Percentiles rank a stretch among this genome's conserved stretches.
Conservation (phyloP, 2,329 filamentous ascomycete species). For the Onygena corvina region DNA sequence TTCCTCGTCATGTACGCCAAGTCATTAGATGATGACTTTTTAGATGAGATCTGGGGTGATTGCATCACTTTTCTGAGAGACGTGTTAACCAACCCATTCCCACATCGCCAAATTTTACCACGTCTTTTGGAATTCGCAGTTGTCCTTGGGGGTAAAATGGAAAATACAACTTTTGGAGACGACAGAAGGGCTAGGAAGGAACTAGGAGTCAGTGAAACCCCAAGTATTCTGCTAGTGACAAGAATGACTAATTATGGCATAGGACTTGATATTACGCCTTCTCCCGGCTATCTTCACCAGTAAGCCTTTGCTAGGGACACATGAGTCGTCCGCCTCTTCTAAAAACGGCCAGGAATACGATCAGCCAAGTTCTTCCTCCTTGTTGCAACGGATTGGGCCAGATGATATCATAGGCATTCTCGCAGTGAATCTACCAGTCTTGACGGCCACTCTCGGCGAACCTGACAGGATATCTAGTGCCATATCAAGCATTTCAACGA, state of each 20-base stretch:
- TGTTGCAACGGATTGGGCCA: constrained; percentile 37
- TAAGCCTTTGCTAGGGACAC: constrained; percentile 60
- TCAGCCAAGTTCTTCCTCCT: constrained; percentile 20
- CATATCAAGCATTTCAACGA: constrained; percentile 67
- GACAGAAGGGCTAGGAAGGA: constrained; percentile 85
- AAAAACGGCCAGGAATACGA: constrained; percentile 34
- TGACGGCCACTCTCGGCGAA: constrained; percentile 73
- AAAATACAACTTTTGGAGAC: constrained; percentile 95
- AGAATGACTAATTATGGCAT: constrained; percentile 18
- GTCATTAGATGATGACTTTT: constrained; percentile 87
- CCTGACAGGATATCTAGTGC: constrained; percentile 70
- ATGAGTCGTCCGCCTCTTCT: constrained; percentile 38
- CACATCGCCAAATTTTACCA: constrained; percentile 80
- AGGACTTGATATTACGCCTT: constrained; percentile 81
- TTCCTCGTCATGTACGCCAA: constrained; percentile 85
- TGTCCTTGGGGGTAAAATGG: constrained; percentile 84
- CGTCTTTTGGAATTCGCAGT: constrained; percentile 78
- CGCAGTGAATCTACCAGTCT: constrained; percentile 62
- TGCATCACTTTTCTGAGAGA: constrained; percentile 85
- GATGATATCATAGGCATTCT: constrained; percentile 73
- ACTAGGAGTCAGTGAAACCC: constrained; percentile 53
- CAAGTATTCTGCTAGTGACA: neutral
- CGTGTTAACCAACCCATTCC: constrained; percentile 82
- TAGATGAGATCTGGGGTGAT: constrained; percentile 96
- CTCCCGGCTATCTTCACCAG: constrained; percentile 92